Base-by-base conservation (phyloP, 2,329 filamentous ascomycete genomes). In the Xylariaceae sp. region DNA sequence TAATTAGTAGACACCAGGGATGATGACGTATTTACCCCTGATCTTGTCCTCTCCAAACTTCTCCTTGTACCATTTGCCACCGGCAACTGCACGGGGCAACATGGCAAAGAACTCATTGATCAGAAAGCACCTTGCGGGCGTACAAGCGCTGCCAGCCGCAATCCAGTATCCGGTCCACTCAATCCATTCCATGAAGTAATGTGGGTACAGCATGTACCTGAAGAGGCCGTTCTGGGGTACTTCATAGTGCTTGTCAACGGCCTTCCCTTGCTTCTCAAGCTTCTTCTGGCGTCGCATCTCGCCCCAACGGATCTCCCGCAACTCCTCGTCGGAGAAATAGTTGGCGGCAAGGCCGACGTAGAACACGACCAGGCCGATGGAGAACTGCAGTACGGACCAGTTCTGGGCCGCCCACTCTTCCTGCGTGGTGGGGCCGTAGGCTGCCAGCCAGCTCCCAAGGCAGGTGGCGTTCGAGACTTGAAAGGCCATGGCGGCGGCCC, bases 101-200 rank as follows among this genome's bases (percentile, higher is more conserved):
- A 98, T 99, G 7, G 89, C 88, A n/a, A 86, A 76, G 48, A 99
- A 76, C 75, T 96, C 92, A 71, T 97, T 98, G 46, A 96, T 62
- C 44, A 96, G 67, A 70, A 98, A 98, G 48, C 83, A 83, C 67
- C 92, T 79, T 20, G 91, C 93, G 0, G 95, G 93, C 46, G 85
- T 77, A 69, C 88, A 91, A 3, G 76, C 74, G 75, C 79, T 83
- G 1, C 86, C 87, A 54, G 87, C 83, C 64, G 89, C 83, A 72
- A 96, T 83, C 79, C 88, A 92, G 73, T 92, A 99, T 0, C 95
- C 95, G 2, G 83, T 73, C 95, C 95, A 99, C 79, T 99, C 95
- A 50, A 96, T 72, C 95, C 95, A 99, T 77, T 99, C 95, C 70
- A 88, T 89, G n/a, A 96, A 80, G 73, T 97, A 99, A 73, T 99